phyloP scores from a whole-genome alignment of 2,329 filamentous ascomycete genomes.

The Periglandula ipomoeae region DNA sequence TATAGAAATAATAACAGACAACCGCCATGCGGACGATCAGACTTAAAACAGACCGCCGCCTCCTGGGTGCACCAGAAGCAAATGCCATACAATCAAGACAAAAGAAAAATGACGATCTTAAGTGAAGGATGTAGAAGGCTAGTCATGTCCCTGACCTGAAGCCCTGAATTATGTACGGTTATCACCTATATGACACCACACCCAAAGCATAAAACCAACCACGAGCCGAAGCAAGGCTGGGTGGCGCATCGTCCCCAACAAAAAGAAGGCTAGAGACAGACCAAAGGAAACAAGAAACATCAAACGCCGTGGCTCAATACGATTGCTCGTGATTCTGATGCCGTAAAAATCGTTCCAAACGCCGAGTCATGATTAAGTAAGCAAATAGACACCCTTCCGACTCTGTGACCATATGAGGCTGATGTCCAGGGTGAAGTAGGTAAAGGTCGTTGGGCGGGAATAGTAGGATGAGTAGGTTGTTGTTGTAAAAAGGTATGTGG shows the following conservation, averaged over 20 bases:
- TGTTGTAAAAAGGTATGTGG: not conserved
- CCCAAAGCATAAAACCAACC: no score
- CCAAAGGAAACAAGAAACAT: not conserved
- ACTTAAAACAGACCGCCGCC: not conserved
- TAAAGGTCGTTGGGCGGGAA: not conserved
- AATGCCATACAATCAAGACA: not conserved
- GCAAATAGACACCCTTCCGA: not conserved
- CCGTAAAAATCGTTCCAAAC: constrained; percentile 1
- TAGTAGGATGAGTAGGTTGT: not conserved
- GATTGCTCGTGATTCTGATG: constrained; percentile 6
- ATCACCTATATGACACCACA: no score
- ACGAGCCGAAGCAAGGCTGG: no score
- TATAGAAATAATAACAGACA: not conserved
- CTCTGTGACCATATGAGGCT: not conserved
- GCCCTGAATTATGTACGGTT: not conserved
- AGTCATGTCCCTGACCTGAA: not conserved
- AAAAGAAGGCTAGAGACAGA: no score
- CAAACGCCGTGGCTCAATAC: constrained; percentile 5
- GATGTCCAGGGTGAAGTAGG: not conserved
- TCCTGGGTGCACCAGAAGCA: not conserved
- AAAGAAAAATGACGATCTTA: not conserved
- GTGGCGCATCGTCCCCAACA: no score
- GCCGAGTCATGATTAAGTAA: not conserved
- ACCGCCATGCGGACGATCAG: not conserved
- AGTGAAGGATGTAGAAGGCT: not conserved